Conservation (phyloP, 768 basidiomycete species). For the Serendipita sp. region DNA sequence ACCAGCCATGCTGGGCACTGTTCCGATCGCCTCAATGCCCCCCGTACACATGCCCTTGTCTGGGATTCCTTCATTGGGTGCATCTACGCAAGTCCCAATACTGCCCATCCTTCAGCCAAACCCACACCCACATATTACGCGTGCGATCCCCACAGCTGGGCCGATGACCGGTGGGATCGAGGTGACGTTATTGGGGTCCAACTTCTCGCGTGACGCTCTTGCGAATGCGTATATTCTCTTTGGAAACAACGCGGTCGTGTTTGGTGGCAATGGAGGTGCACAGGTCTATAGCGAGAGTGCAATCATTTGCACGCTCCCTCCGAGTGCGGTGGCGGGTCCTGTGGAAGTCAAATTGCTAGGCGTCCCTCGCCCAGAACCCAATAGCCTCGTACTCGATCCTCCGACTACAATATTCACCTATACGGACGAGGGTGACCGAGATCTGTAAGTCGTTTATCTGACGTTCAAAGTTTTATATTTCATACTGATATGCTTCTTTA, state of each 20-base stretch:
- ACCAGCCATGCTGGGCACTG: not conserved
- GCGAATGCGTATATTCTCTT: constrained; percentile 42
- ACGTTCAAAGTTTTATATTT: constrained; percentile 10
- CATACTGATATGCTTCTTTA: constrained; percentile 25
- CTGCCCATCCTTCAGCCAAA: not conserved
- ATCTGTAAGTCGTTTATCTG: constrained; percentile 42
- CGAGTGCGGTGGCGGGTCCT: constrained; percentile 61
- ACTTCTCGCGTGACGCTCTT: constrained; percentile 45
- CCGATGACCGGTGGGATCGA: constrained; percentile 89
- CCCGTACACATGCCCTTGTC: not conserved
- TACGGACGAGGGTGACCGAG: constrained; percentile 76
- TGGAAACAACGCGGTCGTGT: constrained; percentile 21
- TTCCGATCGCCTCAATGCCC: not conserved
- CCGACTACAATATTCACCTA: constrained; percentile 70
- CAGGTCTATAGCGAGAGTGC: constrained; percentile 89
- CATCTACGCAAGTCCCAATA: not conserved
- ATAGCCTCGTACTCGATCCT: constrained; percentile 33
- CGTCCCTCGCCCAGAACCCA: constrained; percentile 30
- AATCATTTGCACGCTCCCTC: constrained; percentile 80
- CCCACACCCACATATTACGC: constrained; percentile 53
- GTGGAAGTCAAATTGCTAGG: constrained; percentile 86
- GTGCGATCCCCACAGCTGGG: constrained; percentile 68
- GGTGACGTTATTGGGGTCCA: constrained; percentile 82
- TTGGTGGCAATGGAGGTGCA: constrained; percentile 22
- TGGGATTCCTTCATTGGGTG: not conserved